These are phyloP conservation scores for Hypoxylon sp. DNA, from an alignment of 2,329 filamentous ascomycete genomes.

Conservation along the genomic window DNA sequence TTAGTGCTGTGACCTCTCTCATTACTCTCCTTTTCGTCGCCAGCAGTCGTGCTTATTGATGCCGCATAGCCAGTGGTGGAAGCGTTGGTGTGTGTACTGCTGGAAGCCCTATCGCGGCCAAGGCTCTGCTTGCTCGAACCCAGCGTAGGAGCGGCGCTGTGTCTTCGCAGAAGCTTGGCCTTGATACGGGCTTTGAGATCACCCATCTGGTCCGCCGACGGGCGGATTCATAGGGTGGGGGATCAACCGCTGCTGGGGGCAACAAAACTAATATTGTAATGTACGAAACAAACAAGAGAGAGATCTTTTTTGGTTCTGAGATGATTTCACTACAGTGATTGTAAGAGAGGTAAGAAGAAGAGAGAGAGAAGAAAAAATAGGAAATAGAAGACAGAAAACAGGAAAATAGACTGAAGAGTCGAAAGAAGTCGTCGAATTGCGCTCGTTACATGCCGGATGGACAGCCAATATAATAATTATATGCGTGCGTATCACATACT, in stretches of 20 bases:
- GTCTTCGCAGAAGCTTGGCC: constrained; percentile 62
- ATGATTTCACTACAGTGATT: constrained; percentile 1
- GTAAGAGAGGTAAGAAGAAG: background rate
- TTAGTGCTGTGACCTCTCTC: constrained; percentile 23
- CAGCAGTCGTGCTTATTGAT: constrained; percentile 42
- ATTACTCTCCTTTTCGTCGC: constrained; percentile 44
- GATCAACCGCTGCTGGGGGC: background rate
- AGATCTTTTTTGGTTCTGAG: background rate
- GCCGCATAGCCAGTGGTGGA: constrained; percentile 48
- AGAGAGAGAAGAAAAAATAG: background rate
- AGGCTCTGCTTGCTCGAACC: constrained; percentile 54
- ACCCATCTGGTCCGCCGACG: constrained; percentile 57
- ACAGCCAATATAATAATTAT: constrained; percentile 41
- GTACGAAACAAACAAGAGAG: background rate
- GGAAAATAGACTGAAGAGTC: constrained; percentile 10
- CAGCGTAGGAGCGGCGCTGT: constrained; percentile 59
- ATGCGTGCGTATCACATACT: constrained; percentile 36
- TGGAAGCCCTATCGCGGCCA: constrained; percentile 48
- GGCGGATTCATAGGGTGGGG: constrained; percentile 28
- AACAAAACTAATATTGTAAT: constrained; percentile 9
- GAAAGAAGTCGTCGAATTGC: constrained; percentile 30
- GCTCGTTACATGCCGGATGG: constrained; percentile 37
- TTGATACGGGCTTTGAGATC: constrained; percentile 64
- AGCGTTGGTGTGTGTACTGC: constrained; percentile 50
- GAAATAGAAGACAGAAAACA: constrained; percentile 2